Conservation (phyloP, 768 basidiomycete genomes). For the Calocybe indica region DNA sequence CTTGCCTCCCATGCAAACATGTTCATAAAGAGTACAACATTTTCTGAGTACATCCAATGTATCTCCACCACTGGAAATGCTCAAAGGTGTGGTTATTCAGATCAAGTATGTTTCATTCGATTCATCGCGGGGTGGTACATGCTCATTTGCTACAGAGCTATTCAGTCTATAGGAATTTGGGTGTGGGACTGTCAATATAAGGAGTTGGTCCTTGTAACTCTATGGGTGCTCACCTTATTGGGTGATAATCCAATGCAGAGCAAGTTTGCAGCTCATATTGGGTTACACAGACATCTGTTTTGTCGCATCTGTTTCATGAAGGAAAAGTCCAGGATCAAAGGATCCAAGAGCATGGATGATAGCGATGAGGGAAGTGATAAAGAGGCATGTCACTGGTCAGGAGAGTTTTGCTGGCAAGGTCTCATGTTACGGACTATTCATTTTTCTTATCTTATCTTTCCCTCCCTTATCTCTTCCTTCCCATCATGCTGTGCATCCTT, state of each 20-base stretch:
- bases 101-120: neutral
- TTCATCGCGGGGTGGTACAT: neutral
- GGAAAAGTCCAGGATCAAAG: conserved; percentile 11
- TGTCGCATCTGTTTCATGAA: conserved; percentile 33
- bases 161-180: conserved; percentile 25
- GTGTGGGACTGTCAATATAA: conserved; percentile 27
- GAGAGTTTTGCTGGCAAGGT: neutral
- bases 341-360: conserved; percentile 6
- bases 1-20: conserved; percentile 24
- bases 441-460: too few species aligned
- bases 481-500: too few species aligned
- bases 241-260: conserved; percentile 46
- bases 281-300: conserved; percentile 28
- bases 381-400: neutral
- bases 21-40: conserved; percentile 26
- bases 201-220: conserved; percentile 24
- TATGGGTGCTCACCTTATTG: conserved; percentile 22
- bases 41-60: conserved; percentile 35
- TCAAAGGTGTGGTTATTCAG: conserved; percentile 25
- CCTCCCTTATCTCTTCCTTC: too few species aligned
- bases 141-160: conserved; percentile 9
- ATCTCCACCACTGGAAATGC: conserved; percentile 35
- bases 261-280: conserved; percentile 39
- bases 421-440: neutral
- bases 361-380: too few species aligned